Evolutionary conservation across 164 flowering plant genomes (phyloP), one percentile per base, ranked within the genome.

Genomic region (Chimonanthus salicifolius): DNA sequence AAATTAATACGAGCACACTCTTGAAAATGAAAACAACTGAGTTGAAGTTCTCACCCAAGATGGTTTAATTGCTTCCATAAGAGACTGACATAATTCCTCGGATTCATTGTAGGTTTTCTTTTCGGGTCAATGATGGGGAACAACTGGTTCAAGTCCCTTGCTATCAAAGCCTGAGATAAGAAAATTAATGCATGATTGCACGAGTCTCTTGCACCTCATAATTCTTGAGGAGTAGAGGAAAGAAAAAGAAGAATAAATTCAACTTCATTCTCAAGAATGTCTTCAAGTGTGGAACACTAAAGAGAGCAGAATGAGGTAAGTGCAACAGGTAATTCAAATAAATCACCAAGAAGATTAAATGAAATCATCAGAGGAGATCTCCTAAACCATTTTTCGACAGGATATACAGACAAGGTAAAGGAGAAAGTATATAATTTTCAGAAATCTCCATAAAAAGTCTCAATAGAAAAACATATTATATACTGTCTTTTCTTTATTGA

Each of bases 1-100:
- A 33, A 33, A 33, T 33, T 33, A 33, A 33, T 33, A 33, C 33
- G 33, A 33, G 33, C 33, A 33, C 33, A 33, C 33, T 33, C 33
- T 33, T 33, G 33, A 1, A 33, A 33, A 33, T 33, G 33, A 33
- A 33, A 33, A 33, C 33, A 33, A 33, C 33, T 33, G 33, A 33
- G 33, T 33, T 33, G 1, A 33, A 33, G 9, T 10, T 2, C 47
- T 78, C 80, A 92, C 97, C 98, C 97, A 3, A 94, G 90, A 75
- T 92, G 97, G 76, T 81, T 88, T 74, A 92, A 94, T 75, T 92
- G 93, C 82, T 89, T 90, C 97, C 98, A 94, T 47, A 92, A 67
- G 18, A 94, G 86, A 74, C 85, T 82, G 50, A 80, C 66, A 75
- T 83, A 94, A 54, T 88, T 83, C 83, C 83, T 88, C 5, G 92